Evolutionary conservation across 2,329 filamentous ascomycete species (phyloP).

Genomic region (Diaporthe amygdali): DNA sequence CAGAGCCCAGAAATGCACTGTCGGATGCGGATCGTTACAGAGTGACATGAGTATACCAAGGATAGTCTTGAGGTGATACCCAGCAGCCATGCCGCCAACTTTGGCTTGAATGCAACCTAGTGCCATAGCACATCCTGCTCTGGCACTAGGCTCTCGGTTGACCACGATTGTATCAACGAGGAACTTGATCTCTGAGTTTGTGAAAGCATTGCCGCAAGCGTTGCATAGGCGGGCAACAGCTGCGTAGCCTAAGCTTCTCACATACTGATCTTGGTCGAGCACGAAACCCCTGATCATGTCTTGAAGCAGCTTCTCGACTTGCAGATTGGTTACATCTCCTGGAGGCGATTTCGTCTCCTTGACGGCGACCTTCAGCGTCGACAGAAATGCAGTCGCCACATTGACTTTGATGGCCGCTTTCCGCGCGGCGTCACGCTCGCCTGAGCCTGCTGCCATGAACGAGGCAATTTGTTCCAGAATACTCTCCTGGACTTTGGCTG

Average conservation of each 20-base stretch:
- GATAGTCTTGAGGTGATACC: conserved; percentile 95
- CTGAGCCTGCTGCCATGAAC: conserved; percentile 78
- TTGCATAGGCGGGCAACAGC: conserved; percentile 86
- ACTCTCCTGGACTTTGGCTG: conserved; percentile 92
- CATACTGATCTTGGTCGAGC: conserved; percentile 81
- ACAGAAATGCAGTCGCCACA: conserved; percentile 79
- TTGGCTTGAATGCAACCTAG: conserved; percentile 93
- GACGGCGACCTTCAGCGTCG: conserved; percentile 81
- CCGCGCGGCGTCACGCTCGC: conserved; percentile 85
- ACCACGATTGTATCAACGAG: conserved; percentile 93
- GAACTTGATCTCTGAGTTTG: conserved; percentile 83
- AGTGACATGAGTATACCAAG: conserved; percentile 98
- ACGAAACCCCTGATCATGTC: conserved; percentile 76
- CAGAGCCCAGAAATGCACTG: conserved; percentile 95
- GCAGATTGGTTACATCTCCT: conserved; percentile 74
- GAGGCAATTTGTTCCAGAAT: conserved; percentile 92
- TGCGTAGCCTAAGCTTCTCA: conserved; percentile 84
- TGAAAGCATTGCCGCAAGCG: conserved; percentile 84
- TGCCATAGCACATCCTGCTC: conserved; percentile 93
- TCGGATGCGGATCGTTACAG: conserved; percentile 91
- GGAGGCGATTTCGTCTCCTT: conserved; percentile 77
- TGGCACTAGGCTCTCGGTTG: conserved; percentile 90
- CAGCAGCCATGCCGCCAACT: conserved; percentile 96
- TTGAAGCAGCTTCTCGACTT: conserved; percentile 85
- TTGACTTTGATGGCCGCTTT: conserved; percentile 93